Base-by-base conservation (phyloP, 163 green algal species). In the Scenedesmus sp. region DNA sequence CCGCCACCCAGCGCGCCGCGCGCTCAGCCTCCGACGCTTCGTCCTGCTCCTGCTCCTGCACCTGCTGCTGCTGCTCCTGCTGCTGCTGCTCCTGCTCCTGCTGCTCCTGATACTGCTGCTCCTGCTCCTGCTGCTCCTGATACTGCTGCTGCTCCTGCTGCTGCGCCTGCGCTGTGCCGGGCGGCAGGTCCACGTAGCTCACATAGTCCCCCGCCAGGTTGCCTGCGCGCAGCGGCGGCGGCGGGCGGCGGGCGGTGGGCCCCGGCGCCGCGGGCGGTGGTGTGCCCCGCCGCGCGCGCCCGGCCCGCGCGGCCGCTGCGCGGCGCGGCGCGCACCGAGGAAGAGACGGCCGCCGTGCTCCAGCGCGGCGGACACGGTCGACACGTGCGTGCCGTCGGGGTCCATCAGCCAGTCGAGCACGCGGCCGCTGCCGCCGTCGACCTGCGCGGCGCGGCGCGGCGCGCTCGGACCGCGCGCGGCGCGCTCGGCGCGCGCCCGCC, bases 121-220 rank as follows among this genome's bases (percentile, higher is more conserved):
- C 15, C 47, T 17, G 14, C 47, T 17, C 17, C 47, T 17, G 14
- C 47, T 14, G 47, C 47, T 56, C 15, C 47, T n/a, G 47, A 56
- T n/a, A n/a, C 17, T 56, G 47, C 47, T 56, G 14, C 47, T 56
- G 47, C 47, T 17, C 17, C 47, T 56, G 47, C 15, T 17, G 14
- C 15, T 56, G 47, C 14, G 17, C 47, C 47, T 56, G 47, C 14
- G 47, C 17, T n/a, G n/a, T n/a, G n/a, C n/a, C n/a, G n/a, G n/a
- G n/a, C n/a, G 24, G 44, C 31, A 81, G 60, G 26, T 81, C 60
- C 3, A 81, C 20, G 44, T 73, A 71, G 62, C 75, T 82, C 26
- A 82, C 63, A n/a, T 70, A 77, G 54, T 77, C 36, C 20, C 63
- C 51, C n/a, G 60, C 64, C 20, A 82, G 62, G 63, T 82, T 82